phyloP scores from a whole-genome alignment of 768 basidiomycete species.

The Russula griseocarnosa region DNA sequence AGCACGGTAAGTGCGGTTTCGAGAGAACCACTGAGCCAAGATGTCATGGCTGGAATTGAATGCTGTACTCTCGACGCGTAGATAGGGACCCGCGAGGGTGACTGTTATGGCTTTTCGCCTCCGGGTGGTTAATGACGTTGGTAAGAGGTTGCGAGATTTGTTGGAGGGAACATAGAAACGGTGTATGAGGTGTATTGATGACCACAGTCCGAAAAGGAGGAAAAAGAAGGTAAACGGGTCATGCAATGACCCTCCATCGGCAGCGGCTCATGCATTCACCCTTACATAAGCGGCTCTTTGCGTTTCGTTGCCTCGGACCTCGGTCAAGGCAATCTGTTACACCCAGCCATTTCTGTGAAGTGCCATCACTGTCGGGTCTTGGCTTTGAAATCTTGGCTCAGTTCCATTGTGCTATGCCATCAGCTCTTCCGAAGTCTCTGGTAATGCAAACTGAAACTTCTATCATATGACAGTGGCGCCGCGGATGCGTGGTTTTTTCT shows the following conservation, averaged over 20 bases:
- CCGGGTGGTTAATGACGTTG: constrained; percentile 1
- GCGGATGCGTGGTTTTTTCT: neutral
- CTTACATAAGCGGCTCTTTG: neutral
- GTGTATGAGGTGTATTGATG: constrained; percentile 8
- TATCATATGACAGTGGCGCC: neutral
- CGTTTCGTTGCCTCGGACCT: neutral
- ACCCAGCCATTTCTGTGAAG: neutral
- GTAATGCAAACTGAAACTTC: neutral
- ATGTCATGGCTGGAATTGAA: constrained; percentile 21
- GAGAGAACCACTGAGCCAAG: constrained; percentile 4
- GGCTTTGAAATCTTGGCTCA: neutral
- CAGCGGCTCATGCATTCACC: neutral
- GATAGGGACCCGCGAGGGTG: constrained; percentile 10
- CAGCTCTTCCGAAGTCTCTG: neutral
- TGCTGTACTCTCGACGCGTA: constrained; percentile 25
- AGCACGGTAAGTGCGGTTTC: constrained; percentile 23
- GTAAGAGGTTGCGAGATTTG: neutral
- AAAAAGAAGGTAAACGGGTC: constrained; percentile 11
- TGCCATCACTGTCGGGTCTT: neutral
- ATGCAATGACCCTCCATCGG: neutral
- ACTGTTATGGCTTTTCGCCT: constrained; percentile 11
- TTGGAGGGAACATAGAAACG: neutral
- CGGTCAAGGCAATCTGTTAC: neutral
- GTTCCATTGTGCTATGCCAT: neutral
- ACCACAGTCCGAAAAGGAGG: constrained; percentile 12